Base-by-base conservation (phyloP, 2,329 filamentous ascomycete species). In the Xylariaceae sp. region DNA sequence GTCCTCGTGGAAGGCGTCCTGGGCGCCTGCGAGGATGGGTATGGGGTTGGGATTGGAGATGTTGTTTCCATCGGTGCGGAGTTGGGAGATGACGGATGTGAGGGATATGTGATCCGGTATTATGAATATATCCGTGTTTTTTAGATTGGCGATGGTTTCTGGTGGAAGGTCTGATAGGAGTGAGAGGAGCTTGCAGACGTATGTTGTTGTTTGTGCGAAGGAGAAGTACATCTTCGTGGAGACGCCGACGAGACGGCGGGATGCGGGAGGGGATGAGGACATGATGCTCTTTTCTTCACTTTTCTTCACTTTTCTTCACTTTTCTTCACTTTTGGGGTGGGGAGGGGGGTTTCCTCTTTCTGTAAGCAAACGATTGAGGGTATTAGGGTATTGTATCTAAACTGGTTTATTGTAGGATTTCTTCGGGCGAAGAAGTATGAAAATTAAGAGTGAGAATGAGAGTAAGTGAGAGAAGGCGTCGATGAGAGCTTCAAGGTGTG, bases 211-310 rank as follows among this genome's bases (percentile, higher is more conserved):
- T 57, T 78, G 76, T 8, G 79, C 71, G 6, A 85, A 79, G 58
- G 85, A 81, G 72, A 91, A 91, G 78, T 91, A 91, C 82, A 90
- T 88, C 66, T 91, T 91, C 40, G 87, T 82, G 46, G 84, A 87
- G 60, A 89, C 84, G 69, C 87, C 87, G 56, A 91, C 77, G 57
- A 91, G 76, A 64, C 83, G 84, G 65, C 81, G 81, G 46, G 34
- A 46, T 27, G 27, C 19, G 12, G 50, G 11, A 3, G 44, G 31
- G 1, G 55, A 8, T 6, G 60, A 35, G 47, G 58, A 32, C 54
- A 58, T 62, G 51, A 11, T 45, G 19, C n/a, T 51, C 41, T 6
- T 27, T 30, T 12, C 3, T 37, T 42, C 8, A 37, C 8, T 37
- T 11, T 6, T 34, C 5, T 34, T 34, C 32, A 11, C 19, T 6